Percentiles rank a stretch among this genome's conserved stretches.
Evolutionary conservation across 2,329 filamentous ascomycete species (phyloP).

Genomic region (Xylariaceae sp.): DNA sequence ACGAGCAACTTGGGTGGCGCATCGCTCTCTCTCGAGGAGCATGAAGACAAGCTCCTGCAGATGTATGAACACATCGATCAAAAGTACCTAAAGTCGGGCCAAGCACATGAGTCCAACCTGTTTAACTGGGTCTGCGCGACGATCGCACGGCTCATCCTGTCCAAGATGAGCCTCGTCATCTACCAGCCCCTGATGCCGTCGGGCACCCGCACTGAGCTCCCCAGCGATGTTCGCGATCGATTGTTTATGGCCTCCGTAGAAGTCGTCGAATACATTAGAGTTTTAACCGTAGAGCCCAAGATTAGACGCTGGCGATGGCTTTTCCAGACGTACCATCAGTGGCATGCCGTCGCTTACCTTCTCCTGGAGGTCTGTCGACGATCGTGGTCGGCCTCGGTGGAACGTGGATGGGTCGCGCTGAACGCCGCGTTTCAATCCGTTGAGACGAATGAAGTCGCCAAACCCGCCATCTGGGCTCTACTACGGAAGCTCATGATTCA

Average conservation of each 20-base stretch:
- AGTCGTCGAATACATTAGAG: slow-evolving; percentile 51
- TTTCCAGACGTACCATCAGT: slow-evolving; percentile 55
- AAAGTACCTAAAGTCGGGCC: slow-evolving; percentile 48
- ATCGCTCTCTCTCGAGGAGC: slow-evolving; percentile 37
- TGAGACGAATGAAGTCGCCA: slow-evolving; percentile 40
- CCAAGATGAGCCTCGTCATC: slow-evolving; percentile 51
- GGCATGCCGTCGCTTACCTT: slow-evolving; percentile 54
- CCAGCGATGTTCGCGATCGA: slow-evolving; percentile 38
- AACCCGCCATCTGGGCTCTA: slow-evolving; percentile 48
- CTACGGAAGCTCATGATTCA: slow-evolving; percentile 50
- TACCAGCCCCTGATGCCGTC: slow-evolving; percentile 48
- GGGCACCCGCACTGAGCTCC: slow-evolving; percentile 32
- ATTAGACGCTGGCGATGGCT: slow-evolving; percentile 53
- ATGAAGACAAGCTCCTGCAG: slow-evolving; percentile 41
- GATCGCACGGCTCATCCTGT: slow-evolving; percentile 45
- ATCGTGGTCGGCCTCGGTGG: slow-evolving; percentile 45
- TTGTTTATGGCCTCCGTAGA: slow-evolving; percentile 49
- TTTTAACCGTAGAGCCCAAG: slow-evolving; percentile 45
- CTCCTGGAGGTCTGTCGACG: slow-evolving; percentile 47
- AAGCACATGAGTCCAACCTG: slow-evolving; percentile 40
- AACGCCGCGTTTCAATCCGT: slow-evolving; percentile 36
- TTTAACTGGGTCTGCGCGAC: slow-evolving; percentile 49
- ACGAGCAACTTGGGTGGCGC: slow-evolving; percentile 33
- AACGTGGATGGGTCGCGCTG: slow-evolving; percentile 47
- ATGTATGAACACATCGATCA: slow-evolving; percentile 47